Evolutionary conservation across 495 filamentous ascomycete species (phyloP), one percentile per base, ranked within the genome.

Genomic region (Barbatosphaeria neglecta): DNA sequence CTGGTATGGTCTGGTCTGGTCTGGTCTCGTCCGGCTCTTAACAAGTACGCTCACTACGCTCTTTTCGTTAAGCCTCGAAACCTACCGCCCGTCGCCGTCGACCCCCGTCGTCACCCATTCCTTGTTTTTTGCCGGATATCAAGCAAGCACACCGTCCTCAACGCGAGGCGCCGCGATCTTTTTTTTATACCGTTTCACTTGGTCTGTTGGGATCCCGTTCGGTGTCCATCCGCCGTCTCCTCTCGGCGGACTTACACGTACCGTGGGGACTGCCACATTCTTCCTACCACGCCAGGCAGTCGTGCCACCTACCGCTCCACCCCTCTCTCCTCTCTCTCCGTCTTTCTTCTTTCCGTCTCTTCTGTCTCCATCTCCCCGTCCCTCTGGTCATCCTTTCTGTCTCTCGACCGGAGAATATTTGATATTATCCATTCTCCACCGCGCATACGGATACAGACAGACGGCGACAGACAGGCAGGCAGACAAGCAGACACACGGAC

Each of bases 31-130:
- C 62, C 57, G 55, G 62, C 56, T 49, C 38, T 47, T 56, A 58
- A n/a, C n/a, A 47, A 56, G 51, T 54, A 60, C 61, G 60, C 61
- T 65, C 66, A 64, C 45, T 48, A 67, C 69, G 50, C 57, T 72
- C 69, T 59, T 72, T 71, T 55, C 51, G 57, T 56, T 41, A n/a
- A 35, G 1, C 11, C 31, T 35, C 31, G 31, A 35, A 35, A 35
- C 31, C 31, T n/a, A 35, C 31, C 5, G 13, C 31, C 31, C 31
- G 31, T 35, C 31, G 16, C 5, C 31, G 31, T 35, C 31, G 18
- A 24, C 35, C 17, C 27, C 44, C 19, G 33, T 37, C 11, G n/a
- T 38, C 24, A 44, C 47, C 50, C 46, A 31, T 58, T 59, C 47
- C 50, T 60, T 48, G 37, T 17, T 28, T 33, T n/a, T 43, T 28